Evolutionary conservation across 345 rosid species (phyloP), one percentile per base, ranked within the genome.

Genomic region (Moringa oleifera): DNA sequence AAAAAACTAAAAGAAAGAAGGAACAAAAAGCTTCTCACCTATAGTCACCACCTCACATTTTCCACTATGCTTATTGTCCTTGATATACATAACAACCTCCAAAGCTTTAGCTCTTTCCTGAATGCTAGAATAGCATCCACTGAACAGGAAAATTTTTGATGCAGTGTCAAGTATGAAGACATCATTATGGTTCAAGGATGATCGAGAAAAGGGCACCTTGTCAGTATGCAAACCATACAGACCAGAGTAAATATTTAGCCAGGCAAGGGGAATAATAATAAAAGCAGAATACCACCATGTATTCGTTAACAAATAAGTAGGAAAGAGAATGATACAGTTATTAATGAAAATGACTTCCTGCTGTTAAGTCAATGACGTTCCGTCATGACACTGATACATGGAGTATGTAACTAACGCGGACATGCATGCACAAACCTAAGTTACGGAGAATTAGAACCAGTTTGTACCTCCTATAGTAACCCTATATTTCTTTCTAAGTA

Each of bases 101-200:
- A 91, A 69, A 31, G 89, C 83, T 80, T 86, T 88, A 65, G 97
- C 97, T 73, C 91, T 88, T 74, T 86, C 96, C 73, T 91, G 96
- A 63, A 77, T 69, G 68, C 77, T 84, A 45, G 97, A 88, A 75
- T 91, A 88, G 75, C 84, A 84, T 23, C 97, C 97, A 61, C 88
- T 79, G 67, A 91, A 91, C 63, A 82, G 89, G 73, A 84, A 91
- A 59, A 88, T 74, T 77, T 91, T 88, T 73, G 96, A 84, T 59
- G 88, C 81, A 21, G 96, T 83, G 70, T 91, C 96, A 24, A 91
- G 85, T 67, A 91, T 71, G 65, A 91, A 88, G 8, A 86, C 85
- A 57, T 91, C 94, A 64, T 77, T 75, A 67, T 88, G 96, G 70
- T 88, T 88, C 69, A 91, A 77, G 55, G 96, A 88, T 59, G 93